These are phyloP conservation scores for Scopulariopsis brevicaulis DNA, from an alignment of 2,329 filamentous ascomycete species.

Conservation along the genomic window DNA sequence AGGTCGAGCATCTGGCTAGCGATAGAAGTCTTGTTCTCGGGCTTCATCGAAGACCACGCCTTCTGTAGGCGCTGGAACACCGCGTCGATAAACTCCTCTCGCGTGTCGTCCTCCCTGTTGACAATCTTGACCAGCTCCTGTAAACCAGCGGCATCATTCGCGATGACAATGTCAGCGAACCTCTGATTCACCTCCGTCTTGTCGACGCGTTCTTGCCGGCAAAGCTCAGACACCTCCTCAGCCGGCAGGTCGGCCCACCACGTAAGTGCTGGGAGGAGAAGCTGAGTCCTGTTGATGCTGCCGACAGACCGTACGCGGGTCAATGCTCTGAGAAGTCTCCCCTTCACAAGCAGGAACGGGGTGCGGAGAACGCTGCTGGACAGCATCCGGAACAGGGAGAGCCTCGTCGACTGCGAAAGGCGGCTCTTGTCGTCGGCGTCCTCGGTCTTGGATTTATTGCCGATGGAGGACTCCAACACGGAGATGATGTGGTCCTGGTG, in stretches of 20 bases:
- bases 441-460: slow-evolving; percentile 27
- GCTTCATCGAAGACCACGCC: slow-evolving; percentile 64
- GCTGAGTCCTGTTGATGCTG: slow-evolving; percentile 56
- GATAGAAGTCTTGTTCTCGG: slow-evolving; percentile 44
- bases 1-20: slow-evolving; percentile 53
- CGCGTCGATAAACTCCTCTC: slow-evolving; percentile 46
- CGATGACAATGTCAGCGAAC: slow-evolving; percentile 38
- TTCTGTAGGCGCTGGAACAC: slow-evolving; percentile 59
- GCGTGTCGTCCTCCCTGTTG: slow-evolving; percentile 16
- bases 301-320: slow-evolving; percentile 63
- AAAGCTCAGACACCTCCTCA: slow-evolving; percentile 33
- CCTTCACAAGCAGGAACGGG: slow-evolving; percentile 58
- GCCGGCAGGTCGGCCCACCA: slow-evolving; percentile 52
- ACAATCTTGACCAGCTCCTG: slow-evolving; percentile 38
- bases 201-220: slow-evolving; percentile 27
- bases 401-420: slow-evolving; percentile 48
- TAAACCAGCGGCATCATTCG: slow-evolving; percentile 40
- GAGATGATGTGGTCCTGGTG: slow-evolving; percentile 61
- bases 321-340: slow-evolving; percentile 59
- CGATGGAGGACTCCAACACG: slow-evolving; percentile 36
- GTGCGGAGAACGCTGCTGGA: slow-evolving; percentile 60
- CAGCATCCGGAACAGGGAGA: slow-evolving; percentile 59
- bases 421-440: slow-evolving; percentile 46
- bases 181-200: slow-evolving; percentile 26
- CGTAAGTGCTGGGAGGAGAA: slow-evolving; percentile 64